These are phyloP conservation scores for Suillus subalutaceus DNA, from an alignment of 768 basidiomycete genomes.

Conservation along the genomic window DNA sequence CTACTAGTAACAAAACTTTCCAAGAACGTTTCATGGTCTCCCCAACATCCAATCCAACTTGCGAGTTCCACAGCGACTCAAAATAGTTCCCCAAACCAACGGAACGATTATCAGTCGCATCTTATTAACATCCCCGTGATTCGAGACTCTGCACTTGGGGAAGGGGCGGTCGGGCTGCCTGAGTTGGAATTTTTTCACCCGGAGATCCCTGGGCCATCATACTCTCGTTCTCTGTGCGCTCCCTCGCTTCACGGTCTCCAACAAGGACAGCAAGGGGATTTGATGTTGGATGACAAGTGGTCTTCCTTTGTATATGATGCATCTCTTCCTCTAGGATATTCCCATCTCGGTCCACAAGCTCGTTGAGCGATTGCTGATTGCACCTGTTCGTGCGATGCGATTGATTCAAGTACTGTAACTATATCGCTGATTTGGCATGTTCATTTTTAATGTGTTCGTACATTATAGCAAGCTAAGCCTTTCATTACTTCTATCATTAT, in stretches of 20 bases:
- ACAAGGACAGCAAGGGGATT: conserved; percentile 18
- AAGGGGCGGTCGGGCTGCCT: conserved; percentile 10
- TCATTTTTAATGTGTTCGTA: conserved; percentile 5
- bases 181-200: conserved; percentile 43
- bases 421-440: background rate
- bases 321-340: background rate
- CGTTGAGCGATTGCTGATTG: background rate
- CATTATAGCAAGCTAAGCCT: conserved; percentile 3
- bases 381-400: too few species aligned
- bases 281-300: conserved; percentile 43
- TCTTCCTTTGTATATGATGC: conserved; percentile 41
- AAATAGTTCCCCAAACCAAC: conserved; percentile 11
- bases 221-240: background rate
- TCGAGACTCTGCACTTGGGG: background rate
- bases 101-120: background rate
- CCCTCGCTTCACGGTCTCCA: conserved; percentile 1
- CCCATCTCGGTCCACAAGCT: background rate
- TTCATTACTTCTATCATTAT: background rate
- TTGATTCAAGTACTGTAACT: background rate
- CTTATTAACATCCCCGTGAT: background rate
- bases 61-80: background rate
- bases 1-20: conserved; percentile 25
- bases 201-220: conserved; percentile 31
- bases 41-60: background rate
- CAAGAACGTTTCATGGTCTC: conserved; percentile 1